Conservation (phyloP, 441 rosid species). For the Eruca vesicaria region DNA sequence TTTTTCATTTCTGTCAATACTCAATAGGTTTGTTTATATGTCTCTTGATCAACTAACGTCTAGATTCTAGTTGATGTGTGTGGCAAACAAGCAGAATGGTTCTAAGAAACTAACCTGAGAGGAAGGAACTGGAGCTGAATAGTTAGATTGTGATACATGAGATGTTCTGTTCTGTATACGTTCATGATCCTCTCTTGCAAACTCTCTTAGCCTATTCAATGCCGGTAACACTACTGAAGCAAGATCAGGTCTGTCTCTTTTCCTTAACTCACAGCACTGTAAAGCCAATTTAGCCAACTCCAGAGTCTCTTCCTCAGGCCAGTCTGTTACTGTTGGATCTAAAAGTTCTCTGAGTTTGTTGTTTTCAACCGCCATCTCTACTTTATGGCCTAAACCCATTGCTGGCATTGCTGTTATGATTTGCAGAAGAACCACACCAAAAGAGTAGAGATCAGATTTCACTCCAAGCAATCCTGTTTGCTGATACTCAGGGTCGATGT, state of each 20-base stretch:
- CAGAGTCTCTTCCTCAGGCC: conserved; percentile 73
- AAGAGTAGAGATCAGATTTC: conserved; percentile 75
- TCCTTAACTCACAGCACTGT: conserved; percentile 73
- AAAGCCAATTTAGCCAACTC: conserved; percentile 61
- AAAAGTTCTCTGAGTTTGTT: conserved; percentile 51
- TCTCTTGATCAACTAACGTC: neutral
- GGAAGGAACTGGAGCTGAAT: conserved; percentile 19
- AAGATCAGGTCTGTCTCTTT: conserved; percentile 80
- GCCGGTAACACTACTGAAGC: conserved; percentile 59
- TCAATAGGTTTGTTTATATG: conserved; percentile 1
- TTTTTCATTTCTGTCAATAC: conserved; percentile 26
- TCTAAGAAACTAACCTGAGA: conserved; percentile 31
- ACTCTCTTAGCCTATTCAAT: conserved; percentile 47
- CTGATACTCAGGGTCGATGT: conserved; percentile 88
- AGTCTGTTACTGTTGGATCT: conserved; percentile 58
- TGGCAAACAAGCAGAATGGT: neutral
- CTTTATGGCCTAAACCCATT: conserved; percentile 58
- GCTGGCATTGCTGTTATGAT: conserved; percentile 65
- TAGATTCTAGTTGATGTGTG: neutral
- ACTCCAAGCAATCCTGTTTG: conserved; percentile 78
- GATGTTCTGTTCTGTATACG: neutral
- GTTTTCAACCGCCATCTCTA: conserved; percentile 50
- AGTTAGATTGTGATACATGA: neutral
- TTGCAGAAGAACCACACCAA: conserved; percentile 76
- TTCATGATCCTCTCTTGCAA: conserved; percentile 36